Conservation (phyloP, 2,329 filamentous ascomycete species). For the Teratosphaeria pseudoeucalypti region DNA sequence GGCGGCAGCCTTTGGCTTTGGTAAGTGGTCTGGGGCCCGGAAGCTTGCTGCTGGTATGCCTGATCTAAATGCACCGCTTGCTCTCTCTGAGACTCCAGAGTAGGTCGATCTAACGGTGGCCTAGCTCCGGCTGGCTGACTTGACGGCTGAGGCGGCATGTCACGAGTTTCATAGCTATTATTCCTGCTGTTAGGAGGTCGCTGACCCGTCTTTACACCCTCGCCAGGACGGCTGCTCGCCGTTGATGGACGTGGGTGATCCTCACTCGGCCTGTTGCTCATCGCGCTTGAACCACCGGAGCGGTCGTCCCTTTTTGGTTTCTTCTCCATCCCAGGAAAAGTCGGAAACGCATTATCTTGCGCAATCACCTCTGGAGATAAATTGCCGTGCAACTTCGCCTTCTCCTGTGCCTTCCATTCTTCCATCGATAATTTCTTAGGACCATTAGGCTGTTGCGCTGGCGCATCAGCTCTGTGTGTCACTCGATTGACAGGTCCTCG, state of each 20-base stretch:
- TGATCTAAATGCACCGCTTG: constrained; percentile 1
- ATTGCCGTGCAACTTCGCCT: constrained; percentile 20
- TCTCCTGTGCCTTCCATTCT: constrained; percentile 25
- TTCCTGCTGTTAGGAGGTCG: constrained; percentile 5
- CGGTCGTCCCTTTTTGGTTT: constrained; percentile 4
- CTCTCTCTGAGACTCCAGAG: constrained; percentile 2
- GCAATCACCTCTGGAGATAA: constrained; percentile 19
- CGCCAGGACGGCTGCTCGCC: constrained; percentile 1
- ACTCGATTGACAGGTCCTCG: not conserved
- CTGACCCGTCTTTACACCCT: not conserved
- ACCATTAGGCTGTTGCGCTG: constrained; percentile 4
- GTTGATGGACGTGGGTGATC: constrained; percentile 9
- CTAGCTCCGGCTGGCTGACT: not conserved
- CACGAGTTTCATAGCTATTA: constrained; percentile 1
- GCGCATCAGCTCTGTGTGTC: not conserved
- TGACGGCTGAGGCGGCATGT: not conserved
- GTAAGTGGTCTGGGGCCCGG: not conserved
- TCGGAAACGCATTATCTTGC: constrained; percentile 39
- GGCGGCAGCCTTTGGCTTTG: not conserved
- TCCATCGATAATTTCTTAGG: constrained; percentile 21
- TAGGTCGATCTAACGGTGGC: constrained; percentile 7
- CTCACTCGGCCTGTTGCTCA: constrained; percentile 9
- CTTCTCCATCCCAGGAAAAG: constrained; percentile 31
- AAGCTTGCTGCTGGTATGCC: constrained; percentile 14
- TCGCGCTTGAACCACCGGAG: constrained; percentile 6